Evolutionary conservation across 768 basidiomycete genomes (phyloP).

Genomic region (Russula sp.): DNA sequence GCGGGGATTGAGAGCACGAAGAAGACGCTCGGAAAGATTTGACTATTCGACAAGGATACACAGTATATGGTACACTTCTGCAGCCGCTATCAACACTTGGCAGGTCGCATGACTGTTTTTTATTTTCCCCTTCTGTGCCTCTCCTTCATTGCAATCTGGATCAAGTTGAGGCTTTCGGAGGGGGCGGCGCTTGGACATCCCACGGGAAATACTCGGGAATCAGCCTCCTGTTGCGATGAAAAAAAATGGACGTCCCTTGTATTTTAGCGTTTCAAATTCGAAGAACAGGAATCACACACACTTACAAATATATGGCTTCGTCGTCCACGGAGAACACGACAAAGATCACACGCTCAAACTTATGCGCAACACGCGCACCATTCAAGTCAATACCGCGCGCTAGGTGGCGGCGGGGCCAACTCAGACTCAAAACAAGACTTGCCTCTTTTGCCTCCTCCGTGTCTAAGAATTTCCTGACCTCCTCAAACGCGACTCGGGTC

Average conservation of each 20-base stretch:
- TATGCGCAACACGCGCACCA: neutral
- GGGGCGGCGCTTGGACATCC: neutral
- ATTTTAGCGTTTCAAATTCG: neutral
- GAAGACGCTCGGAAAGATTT: neutral
- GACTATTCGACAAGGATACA: neutral
- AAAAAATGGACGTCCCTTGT: neutral
- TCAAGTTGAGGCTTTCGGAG: neutral
- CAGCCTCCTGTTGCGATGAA: conserved; percentile 1
- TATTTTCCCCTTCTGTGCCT: neutral
- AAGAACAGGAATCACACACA: conserved; percentile 6
- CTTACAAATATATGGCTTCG: conserved; percentile 57
- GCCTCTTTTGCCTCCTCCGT: conserved; percentile 39
- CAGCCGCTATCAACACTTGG: neutral
- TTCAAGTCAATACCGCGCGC: neutral
- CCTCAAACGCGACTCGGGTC: conserved; percentile 58
- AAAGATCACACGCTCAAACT: conserved; percentile 67
- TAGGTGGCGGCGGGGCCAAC: neutral
- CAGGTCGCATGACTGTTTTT: neutral
- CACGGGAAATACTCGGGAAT: conserved; percentile 14
- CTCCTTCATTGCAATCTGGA: neutral
- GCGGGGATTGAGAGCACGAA: neutral
- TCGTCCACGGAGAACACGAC: conserved; percentile 66
- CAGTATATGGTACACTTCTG: neutral
- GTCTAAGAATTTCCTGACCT: conserved; percentile 51
- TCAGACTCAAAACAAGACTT: neutral